A percentile compares a stretch with the other conserved stretches of the same genome.
These are phyloP conservation scores for Arthroderma uncinatum DNA, from an alignment of 2,329 filamentous ascomycete genomes.

Conservation along the genomic window DNA sequence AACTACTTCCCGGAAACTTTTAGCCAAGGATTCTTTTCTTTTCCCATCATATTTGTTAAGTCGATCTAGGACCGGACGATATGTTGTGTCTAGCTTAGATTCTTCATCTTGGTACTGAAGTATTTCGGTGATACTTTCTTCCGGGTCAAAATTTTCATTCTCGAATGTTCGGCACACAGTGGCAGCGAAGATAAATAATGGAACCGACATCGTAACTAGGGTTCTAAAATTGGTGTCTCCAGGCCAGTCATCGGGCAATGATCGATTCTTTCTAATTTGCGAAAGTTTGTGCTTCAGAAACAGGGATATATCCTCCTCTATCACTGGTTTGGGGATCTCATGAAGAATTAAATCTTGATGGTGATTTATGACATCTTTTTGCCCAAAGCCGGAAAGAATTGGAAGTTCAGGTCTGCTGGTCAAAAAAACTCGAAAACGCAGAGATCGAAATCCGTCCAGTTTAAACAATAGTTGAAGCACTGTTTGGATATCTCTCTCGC, in stretches of 20 bases:
- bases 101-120: constrained; percentile 3
- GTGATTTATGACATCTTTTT: constrained; percentile 12
- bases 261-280: constrained; percentile 11
- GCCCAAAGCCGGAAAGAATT: neutral
- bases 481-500: neutral
- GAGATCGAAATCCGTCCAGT: neutral
- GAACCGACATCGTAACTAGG: constrained; percentile 22
- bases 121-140: constrained; percentile 4
- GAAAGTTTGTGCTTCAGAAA: constrained; percentile 18
- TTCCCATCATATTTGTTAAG: too few relatives aligned
- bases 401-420: constrained; percentile 8
- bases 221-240: constrained; percentile 15
- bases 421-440: constrained; percentile 2
- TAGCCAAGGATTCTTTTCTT: constrained; percentile 6
- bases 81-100: constrained; percentile 16
- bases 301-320: constrained; percentile 20
- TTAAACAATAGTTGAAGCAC: constrained; percentile 4
- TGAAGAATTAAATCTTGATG: constrained; percentile 19
- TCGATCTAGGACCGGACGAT: constrained; percentile 12
- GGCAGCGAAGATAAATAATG: constrained; percentile 24
- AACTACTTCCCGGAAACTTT: constrained; percentile 11
- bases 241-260: constrained; percentile 17
- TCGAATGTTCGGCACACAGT: constrained; percentile 22
- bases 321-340: constrained; percentile 17
- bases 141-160: constrained; percentile 15